A percentile compares a stretch with the other conserved stretches of the same genome.
phyloP scores from a whole-genome alignment of 441 rosid species.

The Erysimum pusillum region DNA sequence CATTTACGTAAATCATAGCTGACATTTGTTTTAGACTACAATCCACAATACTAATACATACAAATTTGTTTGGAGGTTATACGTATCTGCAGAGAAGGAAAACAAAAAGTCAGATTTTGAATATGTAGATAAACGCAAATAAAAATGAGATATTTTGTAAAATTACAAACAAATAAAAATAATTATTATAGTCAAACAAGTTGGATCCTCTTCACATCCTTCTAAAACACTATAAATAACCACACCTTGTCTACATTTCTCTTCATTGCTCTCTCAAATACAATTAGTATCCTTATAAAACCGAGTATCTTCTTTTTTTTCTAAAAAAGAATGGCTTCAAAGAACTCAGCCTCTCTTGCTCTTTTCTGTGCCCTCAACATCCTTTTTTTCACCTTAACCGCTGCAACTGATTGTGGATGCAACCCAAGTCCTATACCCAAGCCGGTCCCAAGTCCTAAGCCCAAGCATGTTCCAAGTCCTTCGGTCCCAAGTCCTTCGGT shows the following conservation, averaged over 20 bases:
- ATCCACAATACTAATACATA: too few relatives aligned
- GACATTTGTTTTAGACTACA: too few relatives aligned
- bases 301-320: too few relatives aligned
- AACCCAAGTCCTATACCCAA: slow-evolving; percentile 19
- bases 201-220: slow-evolving; percentile 19
- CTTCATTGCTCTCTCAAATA: slow-evolving; percentile 23
- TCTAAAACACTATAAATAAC: slow-evolving; percentile 33
- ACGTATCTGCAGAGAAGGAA: not conserved
- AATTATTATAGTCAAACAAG: slow-evolving; percentile 17
- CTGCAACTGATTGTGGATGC: slow-evolving; percentile 42
- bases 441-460: too few relatives aligned
- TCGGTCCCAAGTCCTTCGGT: not conserved
- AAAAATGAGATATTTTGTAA: not conserved
- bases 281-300: slow-evolving; percentile 3
- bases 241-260: slow-evolving; percentile 28
- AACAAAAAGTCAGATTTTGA: not conserved
- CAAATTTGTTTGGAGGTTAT: slow-evolving; percentile 1
- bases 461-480: too few relatives aligned
- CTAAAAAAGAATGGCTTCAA: slow-evolving; percentile 41
- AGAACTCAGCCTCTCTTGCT: slow-evolving; percentile 44
- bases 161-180: not conserved
- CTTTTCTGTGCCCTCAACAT: slow-evolving; percentile 50
- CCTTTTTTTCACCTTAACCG: slow-evolving; percentile 49
- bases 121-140: not conserved
- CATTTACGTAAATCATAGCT: too few relatives aligned